Percentiles rank a stretch among this genome's conserved stretches.
Conservation (phyloP, 2,329 filamentous ascomycete genomes). For the Botrytis elliptica region DNA sequence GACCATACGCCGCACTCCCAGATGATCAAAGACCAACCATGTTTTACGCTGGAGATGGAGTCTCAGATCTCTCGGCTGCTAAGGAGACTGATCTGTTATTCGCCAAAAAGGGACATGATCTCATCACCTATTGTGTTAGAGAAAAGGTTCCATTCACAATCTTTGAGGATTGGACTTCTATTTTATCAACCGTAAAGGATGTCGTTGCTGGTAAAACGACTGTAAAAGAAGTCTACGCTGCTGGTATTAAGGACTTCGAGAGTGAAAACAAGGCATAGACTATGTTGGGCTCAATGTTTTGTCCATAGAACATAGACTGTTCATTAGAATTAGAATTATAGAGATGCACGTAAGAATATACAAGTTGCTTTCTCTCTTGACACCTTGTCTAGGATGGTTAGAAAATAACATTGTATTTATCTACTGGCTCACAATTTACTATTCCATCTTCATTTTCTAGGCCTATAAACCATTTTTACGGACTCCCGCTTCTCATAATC, state of each 20-base stretch:
- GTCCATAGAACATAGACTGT: slow-evolving; percentile 21
- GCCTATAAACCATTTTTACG: slow-evolving; percentile 2
- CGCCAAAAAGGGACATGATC: slow-evolving; percentile 85
- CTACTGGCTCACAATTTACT: neutral
- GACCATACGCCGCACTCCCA: slow-evolving; percentile 77
- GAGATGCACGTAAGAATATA: neutral
- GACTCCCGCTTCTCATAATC: neutral
- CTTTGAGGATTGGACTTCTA: slow-evolving; percentile 81
- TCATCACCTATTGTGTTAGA: slow-evolving; percentile 82
- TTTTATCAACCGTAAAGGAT: slow-evolving; percentile 71
- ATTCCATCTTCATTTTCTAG: neutral
- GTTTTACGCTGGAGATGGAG: slow-evolving; percentile 94
- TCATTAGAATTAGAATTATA: slow-evolving; percentile 18
- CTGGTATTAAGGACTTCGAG: slow-evolving; percentile 36
- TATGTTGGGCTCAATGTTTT: neutral
- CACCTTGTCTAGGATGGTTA: neutral
- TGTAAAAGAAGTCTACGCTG: slow-evolving; percentile 64
- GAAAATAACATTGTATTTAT: neutral
- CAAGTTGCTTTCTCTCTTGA: neutral
- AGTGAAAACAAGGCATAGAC: slow-evolving; percentile 24
- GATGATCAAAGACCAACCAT: slow-evolving; percentile 69
- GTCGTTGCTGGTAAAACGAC: slow-evolving; percentile 72
- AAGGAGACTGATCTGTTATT: slow-evolving; percentile 92
- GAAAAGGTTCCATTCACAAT: slow-evolving; percentile 84
- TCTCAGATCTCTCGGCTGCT: slow-evolving; percentile 88